Conservation (phyloP, 176 grass and related monocot genomes). For the Musa troglodytarum region DNA sequence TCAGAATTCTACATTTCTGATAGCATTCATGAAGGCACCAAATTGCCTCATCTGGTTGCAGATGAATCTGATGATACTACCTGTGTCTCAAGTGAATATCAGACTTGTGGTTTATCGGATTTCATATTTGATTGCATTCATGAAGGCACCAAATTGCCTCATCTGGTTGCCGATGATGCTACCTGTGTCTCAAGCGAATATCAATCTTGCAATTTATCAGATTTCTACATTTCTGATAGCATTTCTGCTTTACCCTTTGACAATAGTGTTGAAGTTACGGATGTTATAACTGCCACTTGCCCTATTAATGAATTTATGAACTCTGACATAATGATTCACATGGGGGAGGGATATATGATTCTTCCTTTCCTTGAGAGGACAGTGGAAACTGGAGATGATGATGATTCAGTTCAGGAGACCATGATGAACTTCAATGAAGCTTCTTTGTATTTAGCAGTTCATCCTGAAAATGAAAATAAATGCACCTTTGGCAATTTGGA, state of each 20-base stretch:
- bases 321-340: slow-evolving; percentile 36
- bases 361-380: slow-evolving; percentile 54
- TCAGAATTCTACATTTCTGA: slow-evolving; percentile 65
- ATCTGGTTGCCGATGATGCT: slow-evolving; percentile 69
- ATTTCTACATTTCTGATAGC: slow-evolving; percentile 66
- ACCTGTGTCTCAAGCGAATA: slow-evolving; percentile 45
- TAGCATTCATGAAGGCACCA: slow-evolving; percentile 36
- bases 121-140: slow-evolving; percentile 66
- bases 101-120: slow-evolving; percentile 68
- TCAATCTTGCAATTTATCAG: slow-evolving; percentile 69
- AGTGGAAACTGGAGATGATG: slow-evolving; percentile 29
- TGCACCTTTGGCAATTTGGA: slow-evolving; percentile 26
- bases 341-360: slow-evolving; percentile 42
- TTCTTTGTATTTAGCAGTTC: slow-evolving; percentile 48
- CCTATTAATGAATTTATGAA: slow-evolving; percentile 43
- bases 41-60: slow-evolving; percentile 64
- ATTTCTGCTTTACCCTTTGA: slow-evolving; percentile 75
- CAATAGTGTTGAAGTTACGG: slow-evolving; percentile 65
- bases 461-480: slow-evolving; percentile 34
- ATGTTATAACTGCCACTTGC: slow-evolving; percentile 32
- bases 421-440: slow-evolving; percentile 43
- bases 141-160: slow-evolving; percentile 43
- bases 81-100: slow-evolving; percentile 46
- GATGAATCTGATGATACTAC: slow-evolving; percentile 56
- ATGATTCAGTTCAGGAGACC: slow-evolving; percentile 11